Conservation (phyloP, 306 rosid species). For the Malus fusca region DNA sequence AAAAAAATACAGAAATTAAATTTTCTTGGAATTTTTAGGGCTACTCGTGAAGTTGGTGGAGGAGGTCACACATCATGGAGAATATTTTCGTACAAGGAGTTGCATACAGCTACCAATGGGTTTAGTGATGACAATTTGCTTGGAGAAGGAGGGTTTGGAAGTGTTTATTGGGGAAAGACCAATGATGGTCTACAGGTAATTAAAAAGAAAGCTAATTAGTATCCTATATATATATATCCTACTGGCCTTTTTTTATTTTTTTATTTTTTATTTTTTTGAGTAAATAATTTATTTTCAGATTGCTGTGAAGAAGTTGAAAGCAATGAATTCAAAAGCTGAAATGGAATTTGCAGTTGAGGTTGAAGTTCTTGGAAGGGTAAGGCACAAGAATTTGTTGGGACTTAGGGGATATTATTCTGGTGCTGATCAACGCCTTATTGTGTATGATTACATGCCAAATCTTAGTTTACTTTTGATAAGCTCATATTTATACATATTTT, state of each 20-base stretch:
- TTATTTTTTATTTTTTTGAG: background rate
- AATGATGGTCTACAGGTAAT: constrained; percentile 63
- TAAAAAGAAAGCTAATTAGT: background rate
- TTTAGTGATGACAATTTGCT: constrained; percentile 69
- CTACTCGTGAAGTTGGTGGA: constrained; percentile 13
- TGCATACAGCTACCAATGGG: constrained; percentile 77
- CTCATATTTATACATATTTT: too few relatives aligned
- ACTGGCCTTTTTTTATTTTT: too few relatives aligned
- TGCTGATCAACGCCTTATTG: constrained; percentile 72
- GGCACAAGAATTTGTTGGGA: constrained; percentile 80
- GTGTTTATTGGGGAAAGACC: constrained; percentile 79
- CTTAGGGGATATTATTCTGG: constrained; percentile 80
- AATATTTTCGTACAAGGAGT: constrained; percentile 73
- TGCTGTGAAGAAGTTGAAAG: constrained; percentile 87
- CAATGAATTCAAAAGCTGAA: constrained; percentile 82
- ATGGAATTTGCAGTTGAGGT: constrained; percentile 97
- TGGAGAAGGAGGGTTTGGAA: constrained; percentile 92
- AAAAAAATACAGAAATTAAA: background rate
- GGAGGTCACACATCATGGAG: constrained; percentile 58
- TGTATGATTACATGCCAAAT: constrained; percentile 90
- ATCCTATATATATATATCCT: background rate
- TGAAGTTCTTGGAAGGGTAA: constrained; percentile 84
- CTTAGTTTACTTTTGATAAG: too few relatives aligned
- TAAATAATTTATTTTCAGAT: constrained; percentile 30
- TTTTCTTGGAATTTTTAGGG: background rate